Base-by-base conservation (phyloP, 2,329 filamentous ascomycete species). In the Talaromyces atroroseus region DNA sequence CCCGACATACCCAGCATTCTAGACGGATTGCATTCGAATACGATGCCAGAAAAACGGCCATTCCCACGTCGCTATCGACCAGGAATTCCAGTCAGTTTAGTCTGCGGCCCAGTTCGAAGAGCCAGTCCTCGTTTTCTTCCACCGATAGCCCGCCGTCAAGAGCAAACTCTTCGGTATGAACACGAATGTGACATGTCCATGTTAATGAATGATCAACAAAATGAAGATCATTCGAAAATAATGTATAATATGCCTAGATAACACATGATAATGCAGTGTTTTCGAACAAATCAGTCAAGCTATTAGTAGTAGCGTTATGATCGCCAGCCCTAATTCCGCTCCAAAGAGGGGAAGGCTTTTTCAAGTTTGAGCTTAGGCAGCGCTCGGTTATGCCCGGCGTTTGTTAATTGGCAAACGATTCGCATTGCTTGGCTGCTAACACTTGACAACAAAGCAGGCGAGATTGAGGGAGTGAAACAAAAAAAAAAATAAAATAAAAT, bases 21-120 rank as follows among this genome's bases (percentile, higher is more conserved):
- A 68, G 65, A 48, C 64, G 67, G 49, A 63, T 58, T 11, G 69
- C 62, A 44, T 74, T 70, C 70, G 67, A 66, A 23, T 72, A 71
- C 50, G 71, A 74, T 46, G 71, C 71, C 16, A 65, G 64, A 10
- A 63, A 67, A 26, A 64, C 72, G 3, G 57, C 60, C 1, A 68
- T 74, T 32, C 70, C 71, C 1, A 60, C 58, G 1, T 62, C 63
- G 7, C 20, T 26, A 14, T 26, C 53, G n/a, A 46, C 46, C 16
- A 50, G 48, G 24, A 34, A 2, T 26, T 18, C 3, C 12, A 56
- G 18, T 29, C 38, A 47, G 6, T 26, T 32, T 6, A 34, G 34
- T 38, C 20, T 47, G 42, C 44, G 51, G 20, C 51, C 51, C 14
- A 44, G 14, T 47, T 47, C 51, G 10, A 47, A 47, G 42, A 53